A percentile compares a stretch with the other conserved stretches of the same genome.
Evolutionary conservation across 768 basidiomycete genomes (phyloP).

Genomic region (Lanmaoa rubissima): DNA sequence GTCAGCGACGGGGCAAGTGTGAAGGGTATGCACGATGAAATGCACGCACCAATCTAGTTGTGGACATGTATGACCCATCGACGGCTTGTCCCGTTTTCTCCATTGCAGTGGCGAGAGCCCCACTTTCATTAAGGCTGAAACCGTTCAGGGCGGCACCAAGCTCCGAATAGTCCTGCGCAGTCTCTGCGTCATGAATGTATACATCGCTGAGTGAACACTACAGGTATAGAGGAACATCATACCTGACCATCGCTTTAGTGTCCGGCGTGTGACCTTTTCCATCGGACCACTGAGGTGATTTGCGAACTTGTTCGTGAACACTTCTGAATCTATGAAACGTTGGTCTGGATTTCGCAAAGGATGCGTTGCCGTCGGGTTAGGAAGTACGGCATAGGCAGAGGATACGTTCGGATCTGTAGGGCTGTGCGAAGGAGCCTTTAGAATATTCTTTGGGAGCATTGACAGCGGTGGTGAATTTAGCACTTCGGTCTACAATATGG

Average conservation of each 20-base stretch:
- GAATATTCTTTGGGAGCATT: slow-evolving; percentile 88
- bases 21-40: slow-evolving; percentile 1
- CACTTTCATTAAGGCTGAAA: slow-evolving; percentile 84
- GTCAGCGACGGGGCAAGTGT: slow-evolving; percentile 6
- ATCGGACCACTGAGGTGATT: slow-evolving; percentile 87
- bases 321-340: slow-evolving; percentile 93
- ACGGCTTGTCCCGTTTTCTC: slow-evolving; percentile 98
- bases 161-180: slow-evolving; percentile 84
- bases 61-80: slow-evolving; percentile 91
- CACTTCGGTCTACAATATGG: slow-evolving; percentile 69
- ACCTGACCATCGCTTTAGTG: slow-evolving; percentile 95
- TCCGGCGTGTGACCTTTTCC: slow-evolving; percentile 93
- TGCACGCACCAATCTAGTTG: slow-evolving; percentile 73
- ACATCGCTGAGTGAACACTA: slow-evolving; percentile 2
- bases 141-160: slow-evolving; percentile 91
- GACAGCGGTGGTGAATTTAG: slow-evolving; percentile 91
- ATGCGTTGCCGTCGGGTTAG: slow-evolving; percentile 85
- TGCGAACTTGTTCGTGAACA: slow-evolving; percentile 94
- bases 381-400: slow-evolving; percentile 77
- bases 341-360: slow-evolving; percentile 93
- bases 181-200: slow-evolving; percentile 45
- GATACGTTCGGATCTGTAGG: slow-evolving; percentile 78
- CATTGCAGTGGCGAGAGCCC: slow-evolving; percentile 72
- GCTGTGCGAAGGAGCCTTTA: slow-evolving; percentile 93
- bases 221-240: slow-evolving; percentile 24